These are phyloP conservation scores for Lasiosphaeriaceae sp. DNA, from an alignment of 495 filamentous ascomycete genomes.

Conservation along the genomic window DNA sequence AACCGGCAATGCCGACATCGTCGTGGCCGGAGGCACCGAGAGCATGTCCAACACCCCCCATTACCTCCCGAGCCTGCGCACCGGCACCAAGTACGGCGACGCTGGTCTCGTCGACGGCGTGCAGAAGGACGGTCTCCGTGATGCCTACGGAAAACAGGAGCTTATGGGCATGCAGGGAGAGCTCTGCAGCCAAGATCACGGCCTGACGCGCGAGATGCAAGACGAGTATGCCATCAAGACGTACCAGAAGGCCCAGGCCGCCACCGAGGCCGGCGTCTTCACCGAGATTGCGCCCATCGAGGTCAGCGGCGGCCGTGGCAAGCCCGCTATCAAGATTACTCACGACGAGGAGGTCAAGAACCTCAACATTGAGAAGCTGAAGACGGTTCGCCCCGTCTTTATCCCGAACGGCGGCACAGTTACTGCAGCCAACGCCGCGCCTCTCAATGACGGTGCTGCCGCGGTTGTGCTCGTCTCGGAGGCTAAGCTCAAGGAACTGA, in stretches of 20 bases:
- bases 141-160: conserved; percentile 83
- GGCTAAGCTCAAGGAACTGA: conserved; percentile 79
- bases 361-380: conserved; percentile 90
- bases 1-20: conserved; percentile 82
- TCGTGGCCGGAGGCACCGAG: conserved; percentile 91
- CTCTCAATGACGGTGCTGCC: conserved; percentile 88
- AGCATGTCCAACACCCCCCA: conserved; percentile 98
- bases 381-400: conserved; percentile 80
- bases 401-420: conserved; percentile 79
- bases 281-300: conserved; percentile 88
- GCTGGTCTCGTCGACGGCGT: conserved; percentile 83
- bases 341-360: conserved; percentile 96
- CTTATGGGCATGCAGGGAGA: conserved; percentile 93
- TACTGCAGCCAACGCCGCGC: conserved; percentile 95
- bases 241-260: conserved; percentile 87
- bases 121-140: conserved; percentile 85
- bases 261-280: conserved; percentile 74
- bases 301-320: conserved; percentile 81
- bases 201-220: conserved; percentile 73
- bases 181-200: conserved; percentile 84
- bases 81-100: conserved; percentile 86
- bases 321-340: conserved; percentile 75
- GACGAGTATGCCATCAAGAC: conserved; percentile 90
- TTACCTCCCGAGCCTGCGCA: conserved; percentile 81
- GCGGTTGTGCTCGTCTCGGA: conserved; percentile 90